Evolutionary conservation across 2,329 filamentous ascomycete genomes (phyloP).

Genomic region (Trichoderma brevicompactum): DNA sequence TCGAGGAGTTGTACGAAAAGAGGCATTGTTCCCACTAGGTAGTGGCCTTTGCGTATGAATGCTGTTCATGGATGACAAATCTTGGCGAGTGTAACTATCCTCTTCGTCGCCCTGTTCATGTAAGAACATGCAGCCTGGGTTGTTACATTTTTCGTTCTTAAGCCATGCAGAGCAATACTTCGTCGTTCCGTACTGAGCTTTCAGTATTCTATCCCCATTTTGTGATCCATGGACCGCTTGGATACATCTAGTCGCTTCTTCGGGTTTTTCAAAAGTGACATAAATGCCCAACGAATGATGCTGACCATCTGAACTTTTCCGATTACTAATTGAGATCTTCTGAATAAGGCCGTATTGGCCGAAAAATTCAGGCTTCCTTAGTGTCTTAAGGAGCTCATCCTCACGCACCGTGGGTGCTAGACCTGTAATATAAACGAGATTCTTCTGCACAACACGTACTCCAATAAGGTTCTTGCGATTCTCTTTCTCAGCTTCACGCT

Average conservation of each 20-base stretch:
- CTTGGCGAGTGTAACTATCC: slow-evolving; percentile 93
- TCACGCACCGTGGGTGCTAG: slow-evolving; percentile 90
- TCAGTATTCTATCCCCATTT: slow-evolving; percentile 84
- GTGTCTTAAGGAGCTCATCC: slow-evolving; percentile 86
- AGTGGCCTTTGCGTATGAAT: slow-evolving; percentile 77
- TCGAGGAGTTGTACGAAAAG: slow-evolving; percentile 58
- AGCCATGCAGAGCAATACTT: slow-evolving; percentile 99
- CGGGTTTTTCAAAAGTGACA: slow-evolving; percentile 93
- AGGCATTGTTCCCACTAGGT: slow-evolving; percentile 53
- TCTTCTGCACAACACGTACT: slow-evolving; percentile 96
- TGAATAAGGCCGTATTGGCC: slow-evolving; percentile 98
- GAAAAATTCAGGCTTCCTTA: slow-evolving; percentile 91
- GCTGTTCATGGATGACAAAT: slow-evolving; percentile 92
- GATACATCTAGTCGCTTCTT: slow-evolving; percentile 89
- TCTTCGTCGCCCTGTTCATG: slow-evolving; percentile 98
- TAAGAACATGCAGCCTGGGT: slow-evolving; percentile 96
- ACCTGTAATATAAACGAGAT: slow-evolving; percentile 96
- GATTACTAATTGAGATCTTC: slow-evolving; percentile 98
- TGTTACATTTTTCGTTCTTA: slow-evolving; percentile 90
- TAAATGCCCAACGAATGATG: slow-evolving; percentile 94
- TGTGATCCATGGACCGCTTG: slow-evolving; percentile 88
- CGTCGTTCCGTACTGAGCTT: slow-evolving; percentile 83
- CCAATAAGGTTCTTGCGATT: slow-evolving; percentile 96
- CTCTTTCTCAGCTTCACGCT: slow-evolving; percentile 92
- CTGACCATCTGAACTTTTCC: slow-evolving; percentile 75